Percentiles rank a stretch among this genome's conserved stretches.
Evolutionary conservation across 495 filamentous ascomycete species (phyloP).

Genomic region (Xylaria grammica): DNA sequence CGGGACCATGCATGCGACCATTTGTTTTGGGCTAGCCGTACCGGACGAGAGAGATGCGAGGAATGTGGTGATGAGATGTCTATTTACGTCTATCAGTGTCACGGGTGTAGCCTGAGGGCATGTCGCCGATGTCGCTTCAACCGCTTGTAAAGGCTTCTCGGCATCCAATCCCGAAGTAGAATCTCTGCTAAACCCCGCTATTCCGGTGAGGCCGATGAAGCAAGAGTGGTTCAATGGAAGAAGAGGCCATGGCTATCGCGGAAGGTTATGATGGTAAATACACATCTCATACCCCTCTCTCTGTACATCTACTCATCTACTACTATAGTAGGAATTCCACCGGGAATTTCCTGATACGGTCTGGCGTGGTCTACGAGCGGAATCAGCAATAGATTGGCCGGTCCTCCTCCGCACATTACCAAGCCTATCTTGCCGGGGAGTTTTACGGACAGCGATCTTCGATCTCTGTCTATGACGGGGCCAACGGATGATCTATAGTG

Average conservation of each 20-base stretch:
- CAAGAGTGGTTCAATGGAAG: too few relatives aligned
- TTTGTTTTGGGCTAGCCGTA: conserved; percentile 24
- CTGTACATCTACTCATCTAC: too few relatives aligned
- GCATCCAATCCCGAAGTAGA: neutral
- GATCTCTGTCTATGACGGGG: neutral
- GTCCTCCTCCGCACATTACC: too few relatives aligned
- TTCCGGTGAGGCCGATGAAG: neutral
- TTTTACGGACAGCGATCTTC: neutral
- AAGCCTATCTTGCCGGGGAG: neutral
- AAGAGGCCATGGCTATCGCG: neutral
- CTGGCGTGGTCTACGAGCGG: neutral
- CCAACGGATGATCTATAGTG: too few relatives aligned
- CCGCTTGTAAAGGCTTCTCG: conserved; percentile 23
- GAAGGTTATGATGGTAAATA: too few relatives aligned
- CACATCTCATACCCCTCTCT: too few relatives aligned
- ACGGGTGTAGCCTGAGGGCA: conserved; percentile 33
- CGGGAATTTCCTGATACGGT: neutral
- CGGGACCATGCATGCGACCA: conserved; percentile 37
- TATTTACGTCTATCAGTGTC: conserved; percentile 38
- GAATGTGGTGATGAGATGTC: conserved; percentile 33
- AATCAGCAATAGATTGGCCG: neutral
- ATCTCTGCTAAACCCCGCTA: neutral
- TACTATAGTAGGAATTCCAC: neutral
- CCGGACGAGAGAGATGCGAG: conserved; percentile 31
- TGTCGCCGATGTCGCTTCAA: conserved; percentile 37